Percentiles rank a stretch among this genome's conserved stretches.
phyloP scores from a whole-genome alignment of 2,329 filamentous ascomycete genomes.

The Paraphaeosphaeria minitans region DNA sequence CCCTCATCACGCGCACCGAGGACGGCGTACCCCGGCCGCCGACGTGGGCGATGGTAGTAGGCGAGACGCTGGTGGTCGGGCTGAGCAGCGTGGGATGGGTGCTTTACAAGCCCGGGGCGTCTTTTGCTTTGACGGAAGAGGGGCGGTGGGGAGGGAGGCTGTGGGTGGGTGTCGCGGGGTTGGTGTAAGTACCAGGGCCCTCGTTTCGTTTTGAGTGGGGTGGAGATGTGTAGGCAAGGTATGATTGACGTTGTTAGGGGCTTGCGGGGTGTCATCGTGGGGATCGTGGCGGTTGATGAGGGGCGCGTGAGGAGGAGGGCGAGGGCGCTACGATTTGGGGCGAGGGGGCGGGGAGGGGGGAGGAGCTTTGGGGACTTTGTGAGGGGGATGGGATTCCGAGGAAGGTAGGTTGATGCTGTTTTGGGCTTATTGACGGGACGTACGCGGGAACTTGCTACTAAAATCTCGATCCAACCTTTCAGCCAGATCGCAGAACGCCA shows the following conservation, averaged over 20 bases:
- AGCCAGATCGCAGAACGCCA: too few relatives aligned
- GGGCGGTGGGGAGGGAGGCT: neutral
- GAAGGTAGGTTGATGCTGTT: neutral
- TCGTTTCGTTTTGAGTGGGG: too few relatives aligned
- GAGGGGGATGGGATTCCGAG: neutral
- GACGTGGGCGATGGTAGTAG: neutral
- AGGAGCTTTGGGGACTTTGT: neutral
- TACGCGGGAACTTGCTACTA: too few relatives aligned
- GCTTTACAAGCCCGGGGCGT: neutral
- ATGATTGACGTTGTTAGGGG: neutral
- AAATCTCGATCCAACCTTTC: too few relatives aligned
- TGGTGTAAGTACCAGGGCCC: neutral
- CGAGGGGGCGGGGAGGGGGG: neutral
- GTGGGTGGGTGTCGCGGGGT: neutral
- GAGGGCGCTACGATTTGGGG: neutral
- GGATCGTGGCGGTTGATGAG: neutral
- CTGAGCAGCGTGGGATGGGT: neutral
- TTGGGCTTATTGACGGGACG: too few relatives aligned
- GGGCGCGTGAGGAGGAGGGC: neutral
- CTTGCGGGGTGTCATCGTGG: neutral
- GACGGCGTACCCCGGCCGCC: conserved; percentile 6
- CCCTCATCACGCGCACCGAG: conserved; percentile 9
- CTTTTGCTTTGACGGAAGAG: neutral
- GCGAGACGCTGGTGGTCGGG: neutral
- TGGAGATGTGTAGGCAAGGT: neutral